Evolutionary conservation across 2,329 filamentous ascomycete genomes (phyloP).

Genomic region (Epichloe amarillans): DNA sequence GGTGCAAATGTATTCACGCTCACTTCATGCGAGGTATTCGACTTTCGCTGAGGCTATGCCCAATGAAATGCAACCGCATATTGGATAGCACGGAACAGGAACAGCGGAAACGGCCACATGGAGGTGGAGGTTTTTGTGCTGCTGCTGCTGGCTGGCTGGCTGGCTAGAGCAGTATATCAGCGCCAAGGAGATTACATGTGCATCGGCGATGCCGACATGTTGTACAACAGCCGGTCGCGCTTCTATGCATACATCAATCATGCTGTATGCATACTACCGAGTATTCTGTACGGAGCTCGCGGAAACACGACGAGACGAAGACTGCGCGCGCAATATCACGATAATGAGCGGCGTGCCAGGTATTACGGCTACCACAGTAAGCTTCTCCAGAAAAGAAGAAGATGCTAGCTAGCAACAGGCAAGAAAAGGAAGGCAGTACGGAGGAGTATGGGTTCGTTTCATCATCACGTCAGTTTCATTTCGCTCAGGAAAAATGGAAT

Average conservation of each 20-base stretch:
- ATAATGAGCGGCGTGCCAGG: too few species aligned
- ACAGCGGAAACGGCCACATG: too few species aligned
- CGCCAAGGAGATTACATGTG: background rate
- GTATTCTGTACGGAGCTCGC: background rate
- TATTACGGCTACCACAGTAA: background rate
- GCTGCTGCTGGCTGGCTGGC: background rate
- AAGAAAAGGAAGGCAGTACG: background rate
- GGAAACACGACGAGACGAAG: background rate
- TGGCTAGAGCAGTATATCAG: background rate
- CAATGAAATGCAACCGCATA: too few species aligned
- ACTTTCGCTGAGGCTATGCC: too few species aligned
- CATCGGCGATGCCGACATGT: background rate
- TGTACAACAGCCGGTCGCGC: background rate
- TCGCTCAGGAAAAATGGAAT: background rate
- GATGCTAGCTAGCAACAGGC: background rate
- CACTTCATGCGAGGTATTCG: too few species aligned
- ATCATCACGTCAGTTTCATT: background rate
- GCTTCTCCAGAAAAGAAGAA: background rate
- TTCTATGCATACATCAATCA: background rate
- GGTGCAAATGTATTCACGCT: too few species aligned
- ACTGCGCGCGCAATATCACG: background rate
- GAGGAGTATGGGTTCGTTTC: background rate
- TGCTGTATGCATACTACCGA: background rate
- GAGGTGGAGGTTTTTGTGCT: too few species aligned
- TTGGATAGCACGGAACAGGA: too few species aligned